Percentiles rank a stretch among this genome's conserved stretches.
phyloP scores from a whole-genome alignment of 768 basidiomycete genomes.

The Trametes punicea region DNA sequence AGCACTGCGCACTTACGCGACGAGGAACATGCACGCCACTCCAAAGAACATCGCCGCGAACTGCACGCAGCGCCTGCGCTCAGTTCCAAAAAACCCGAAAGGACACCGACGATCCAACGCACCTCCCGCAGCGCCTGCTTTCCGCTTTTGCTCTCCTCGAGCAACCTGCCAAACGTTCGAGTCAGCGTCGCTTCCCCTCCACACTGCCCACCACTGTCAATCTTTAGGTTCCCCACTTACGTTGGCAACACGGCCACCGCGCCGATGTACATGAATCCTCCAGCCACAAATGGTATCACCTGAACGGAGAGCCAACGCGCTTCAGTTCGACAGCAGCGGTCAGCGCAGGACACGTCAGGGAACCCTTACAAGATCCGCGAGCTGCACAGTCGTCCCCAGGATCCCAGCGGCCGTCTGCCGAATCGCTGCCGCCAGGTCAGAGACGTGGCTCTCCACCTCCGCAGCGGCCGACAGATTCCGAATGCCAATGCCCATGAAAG shows the following conservation, averaged over 20 bases:
- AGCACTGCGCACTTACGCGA: constrained; percentile 63
- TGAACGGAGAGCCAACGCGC: constrained; percentile 30
- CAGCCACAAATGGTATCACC: constrained; percentile 89
- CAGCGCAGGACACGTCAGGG: neutral
- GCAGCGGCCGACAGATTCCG: constrained; percentile 65
- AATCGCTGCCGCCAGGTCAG: constrained; percentile 74
- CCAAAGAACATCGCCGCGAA: constrained; percentile 91
- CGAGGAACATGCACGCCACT: constrained; percentile 87
- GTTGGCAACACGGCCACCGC: constrained; percentile 89
- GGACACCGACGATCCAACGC: constrained; percentile 23
- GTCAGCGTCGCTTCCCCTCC: neutral
- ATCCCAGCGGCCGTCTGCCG: constrained; percentile 73
- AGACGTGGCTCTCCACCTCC: constrained; percentile 36
- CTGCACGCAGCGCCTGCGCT: constrained; percentile 37
- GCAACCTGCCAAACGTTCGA: constrained; percentile 48
- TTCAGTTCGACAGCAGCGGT: neutral
- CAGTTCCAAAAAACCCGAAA: constrained; percentile 1
- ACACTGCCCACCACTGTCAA: neutral
- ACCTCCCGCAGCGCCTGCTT: constrained; percentile 91
- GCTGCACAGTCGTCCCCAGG: constrained; percentile 76
- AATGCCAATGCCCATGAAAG: constrained; percentile 85
- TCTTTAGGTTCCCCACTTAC: constrained; percentile 44
- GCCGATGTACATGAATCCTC: constrained; percentile 91
- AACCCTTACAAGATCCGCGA: constrained; percentile 72
- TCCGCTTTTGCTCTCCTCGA: constrained; percentile 84